Percentiles rank a stretch among this genome's conserved stretches.
These are phyloP conservation scores for Climacium dendroides DNA, from an alignment of 225 moss, liverwort and hornwort genomes.

Conservation along the genomic window DNA sequence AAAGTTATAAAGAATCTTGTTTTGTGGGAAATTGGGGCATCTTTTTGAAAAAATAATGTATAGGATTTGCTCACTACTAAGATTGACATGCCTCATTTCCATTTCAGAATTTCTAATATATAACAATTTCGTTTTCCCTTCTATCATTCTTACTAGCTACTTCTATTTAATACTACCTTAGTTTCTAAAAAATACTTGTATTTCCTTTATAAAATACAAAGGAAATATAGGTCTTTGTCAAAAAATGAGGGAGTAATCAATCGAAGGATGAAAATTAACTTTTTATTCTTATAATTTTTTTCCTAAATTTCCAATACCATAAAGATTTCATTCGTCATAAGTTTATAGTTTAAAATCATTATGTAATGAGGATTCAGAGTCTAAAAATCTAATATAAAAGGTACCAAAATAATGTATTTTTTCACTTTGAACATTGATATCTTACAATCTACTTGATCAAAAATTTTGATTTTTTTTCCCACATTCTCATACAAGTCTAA, in stretches of 20 bases:
- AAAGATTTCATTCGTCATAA: fast-evolving
- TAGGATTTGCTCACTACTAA: fast-evolving
- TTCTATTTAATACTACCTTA: background rate
- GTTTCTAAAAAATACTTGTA: no score
- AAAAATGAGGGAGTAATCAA: no score
- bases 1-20: background rate
- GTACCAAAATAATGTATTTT: background rate
- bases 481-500: background rate
- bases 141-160: background rate
- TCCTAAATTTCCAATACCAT: no score
- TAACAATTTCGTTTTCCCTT: background rate
- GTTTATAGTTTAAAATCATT: no score
- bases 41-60: background rate
- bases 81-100: background rate
- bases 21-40: background rate
- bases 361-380: background rate
- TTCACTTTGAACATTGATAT: background rate
- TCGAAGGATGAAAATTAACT: background rate
- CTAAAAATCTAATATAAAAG: background rate
- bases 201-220: no score
- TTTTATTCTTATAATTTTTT: background rate
- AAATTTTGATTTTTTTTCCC: fast-evolving
- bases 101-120: no score
- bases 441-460: background rate
- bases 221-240: no score